Evolutionary conservation across 2,329 filamentous ascomycete species (phyloP), one percentile per base, ranked within the genome.

Genomic region (Amylocarpus encephaloides): DNA sequence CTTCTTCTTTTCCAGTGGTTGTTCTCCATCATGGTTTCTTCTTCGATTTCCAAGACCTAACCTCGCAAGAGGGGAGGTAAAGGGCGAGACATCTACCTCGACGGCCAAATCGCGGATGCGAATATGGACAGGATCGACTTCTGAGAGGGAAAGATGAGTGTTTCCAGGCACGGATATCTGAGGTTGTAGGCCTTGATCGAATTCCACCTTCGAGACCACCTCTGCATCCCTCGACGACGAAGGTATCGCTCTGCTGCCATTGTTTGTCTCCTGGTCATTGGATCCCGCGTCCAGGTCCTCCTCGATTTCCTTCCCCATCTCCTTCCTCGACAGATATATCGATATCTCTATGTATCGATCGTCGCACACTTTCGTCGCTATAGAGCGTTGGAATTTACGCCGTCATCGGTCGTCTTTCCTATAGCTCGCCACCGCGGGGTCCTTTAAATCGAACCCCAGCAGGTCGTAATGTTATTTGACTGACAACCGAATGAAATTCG

Each of bases 31-130:
- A 53, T 61, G 50, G 29, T 49, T 43, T 49, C 51, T 43, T 45
- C 54, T 61, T 50, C 59, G 34, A 13, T 29, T 46, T 7, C 58
- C 45, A 39, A 67, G 54, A 68, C 68, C 36, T 60, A 70, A 49
- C 62, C 57, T 50, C 65, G 66, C 45, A 71, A 65, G 6, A 73
- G 65, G 73, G 11, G 76, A 61, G 60, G 74, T 71, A 33, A 75
- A 76, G 3, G 80, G 78, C 1, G 79, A 75, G 1, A 78, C 76
- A 52, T 84, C 75, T 15, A 84, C 78, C 1, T 71, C 74, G 6
- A 84, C 76, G 1, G 71, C 69, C 3, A 83, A 69, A 56, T 74
- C 67, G 36, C 77, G 74, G 19, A 82, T 73, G 47, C 72, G 71
- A 16, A 82, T 72, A 36, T 74, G 66, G 6, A 81, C 77, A 1